Conservation (phyloP, 768 basidiomycete genomes). For the Mycena leptocephala region DNA sequence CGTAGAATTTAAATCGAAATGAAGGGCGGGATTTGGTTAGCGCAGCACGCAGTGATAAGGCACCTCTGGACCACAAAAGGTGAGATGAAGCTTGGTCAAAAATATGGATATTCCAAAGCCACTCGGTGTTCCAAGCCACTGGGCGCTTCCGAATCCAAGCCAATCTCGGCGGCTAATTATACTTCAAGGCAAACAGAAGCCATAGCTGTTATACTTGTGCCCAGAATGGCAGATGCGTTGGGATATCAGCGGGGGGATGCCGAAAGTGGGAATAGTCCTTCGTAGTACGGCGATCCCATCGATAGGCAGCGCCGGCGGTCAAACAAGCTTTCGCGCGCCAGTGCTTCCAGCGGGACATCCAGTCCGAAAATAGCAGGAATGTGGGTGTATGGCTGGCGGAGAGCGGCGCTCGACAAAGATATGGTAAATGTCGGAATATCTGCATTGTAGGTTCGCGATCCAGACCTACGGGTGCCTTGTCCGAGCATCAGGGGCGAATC, state of each 20-base stretch:
- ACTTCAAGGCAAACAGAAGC: not conserved
- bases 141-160: not conserved
- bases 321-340: not conserved
- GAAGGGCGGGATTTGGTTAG: constrained; percentile 6
- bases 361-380: not conserved
- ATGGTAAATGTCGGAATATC: constrained; percentile 19
- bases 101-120: not conserved
- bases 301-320: not conserved
- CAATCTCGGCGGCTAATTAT: not conserved
- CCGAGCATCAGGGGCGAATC: not conserved
- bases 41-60: not conserved
- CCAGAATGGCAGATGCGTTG: constrained; percentile 7
- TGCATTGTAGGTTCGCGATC: not conserved
- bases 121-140: not conserved
- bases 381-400: not conserved
- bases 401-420: constrained; percentile 7
- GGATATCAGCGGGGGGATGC: not conserved
- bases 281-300: not conserved
- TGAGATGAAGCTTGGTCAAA: not conserved
- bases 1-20: not conserved
- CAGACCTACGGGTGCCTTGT: not conserved
- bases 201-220: not conserved
- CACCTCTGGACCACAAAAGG: not conserved
- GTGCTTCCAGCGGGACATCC: not conserved
- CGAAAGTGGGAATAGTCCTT: constrained; percentile 3